Conservation (phyloP, 2,329 filamentous ascomycete genomes). For the Apiospora arundinis region DNA sequence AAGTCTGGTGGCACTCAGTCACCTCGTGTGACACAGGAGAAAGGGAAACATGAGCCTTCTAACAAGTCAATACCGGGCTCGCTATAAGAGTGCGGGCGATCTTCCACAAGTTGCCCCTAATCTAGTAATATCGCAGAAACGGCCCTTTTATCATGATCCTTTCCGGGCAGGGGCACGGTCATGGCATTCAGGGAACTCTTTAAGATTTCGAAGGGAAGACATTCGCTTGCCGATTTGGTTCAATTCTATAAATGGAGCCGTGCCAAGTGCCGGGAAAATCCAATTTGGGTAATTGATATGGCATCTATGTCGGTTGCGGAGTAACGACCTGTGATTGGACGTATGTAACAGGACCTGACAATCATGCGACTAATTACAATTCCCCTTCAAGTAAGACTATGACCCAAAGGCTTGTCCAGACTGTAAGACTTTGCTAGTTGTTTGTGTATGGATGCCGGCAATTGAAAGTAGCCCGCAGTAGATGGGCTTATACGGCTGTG, state of each 20-base stretch:
- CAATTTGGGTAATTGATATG: conserved; percentile 32
- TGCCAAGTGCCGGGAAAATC: conserved; percentile 30
- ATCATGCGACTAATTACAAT: conserved; percentile 21
- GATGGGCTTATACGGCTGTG: not conserved
- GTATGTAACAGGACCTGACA: not conserved
- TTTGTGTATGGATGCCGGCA: not conserved
- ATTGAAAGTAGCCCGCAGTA: not conserved
- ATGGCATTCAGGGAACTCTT: too few species aligned
- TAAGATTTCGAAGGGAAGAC: not conserved
- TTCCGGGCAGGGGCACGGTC: too few species aligned
- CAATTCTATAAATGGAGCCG: not conserved
- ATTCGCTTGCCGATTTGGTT: not conserved
- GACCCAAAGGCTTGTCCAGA: not conserved
- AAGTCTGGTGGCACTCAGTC: not conserved
- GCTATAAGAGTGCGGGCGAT: not conserved
- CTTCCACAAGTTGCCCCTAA: not conserved
- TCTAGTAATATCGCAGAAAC: not conserved
- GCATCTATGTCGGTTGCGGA: conserved; percentile 27
- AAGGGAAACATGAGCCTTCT: not conserved
- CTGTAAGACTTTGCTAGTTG: not conserved
- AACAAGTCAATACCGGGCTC: not conserved
- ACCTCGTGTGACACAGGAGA: not conserved
- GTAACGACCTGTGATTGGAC: conserved; percentile 27
- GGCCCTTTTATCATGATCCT: not conserved
- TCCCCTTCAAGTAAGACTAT: conserved; percentile 24